Conservation (phyloP, 2,329 filamentous ascomycete genomes). For the Lecanicillium sp. region DNA sequence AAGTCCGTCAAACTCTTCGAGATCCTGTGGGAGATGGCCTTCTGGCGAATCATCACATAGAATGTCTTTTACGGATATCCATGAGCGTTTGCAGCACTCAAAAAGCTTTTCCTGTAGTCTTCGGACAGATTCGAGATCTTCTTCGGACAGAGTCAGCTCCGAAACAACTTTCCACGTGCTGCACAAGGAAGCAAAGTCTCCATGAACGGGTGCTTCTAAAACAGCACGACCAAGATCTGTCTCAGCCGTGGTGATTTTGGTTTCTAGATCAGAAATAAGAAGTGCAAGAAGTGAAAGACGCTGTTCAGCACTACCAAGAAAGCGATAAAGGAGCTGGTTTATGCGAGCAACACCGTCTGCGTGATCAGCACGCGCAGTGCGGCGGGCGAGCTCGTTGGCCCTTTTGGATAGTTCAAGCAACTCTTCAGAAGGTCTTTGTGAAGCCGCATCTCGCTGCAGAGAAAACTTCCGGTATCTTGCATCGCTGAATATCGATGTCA, state of each 20-base stretch:
- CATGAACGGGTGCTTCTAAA: conserved; percentile 58
- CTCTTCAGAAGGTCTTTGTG: conserved; percentile 16
- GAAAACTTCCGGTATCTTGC: conserved; percentile 18
- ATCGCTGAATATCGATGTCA: conserved; percentile 40
- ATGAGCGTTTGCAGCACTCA: conserved; percentile 57
- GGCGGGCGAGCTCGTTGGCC: conserved; percentile 51
- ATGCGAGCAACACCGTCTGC: conserved; percentile 82
- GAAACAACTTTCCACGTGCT: conserved; percentile 46
- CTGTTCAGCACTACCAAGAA: conserved; percentile 34
- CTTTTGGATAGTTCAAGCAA: conserved; percentile 39
- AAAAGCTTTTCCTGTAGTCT: conserved; percentile 48
- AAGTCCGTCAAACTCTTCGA: conserved; percentile 62
- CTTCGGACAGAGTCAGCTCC: conserved; percentile 28
- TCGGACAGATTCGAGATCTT: conserved; percentile 26
- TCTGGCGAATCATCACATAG: conserved; percentile 94
- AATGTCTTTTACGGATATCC: conserved; percentile 65
- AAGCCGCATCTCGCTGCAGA: neutral
- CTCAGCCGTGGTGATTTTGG: conserved; percentile 55
- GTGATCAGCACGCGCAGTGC: conserved; percentile 79
- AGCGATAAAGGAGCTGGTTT: conserved; percentile 60
- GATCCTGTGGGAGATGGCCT: conserved; percentile 69
- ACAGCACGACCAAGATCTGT: conserved; percentile 59
- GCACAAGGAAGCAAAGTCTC: conserved; percentile 58
- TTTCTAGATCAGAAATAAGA: conserved; percentile 54
- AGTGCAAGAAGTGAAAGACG: conserved; percentile 44